These are phyloP conservation scores for Aspergillus tamarii DNA, from an alignment of 2,329 filamentous ascomycete genomes.

Conservation along the genomic window DNA sequence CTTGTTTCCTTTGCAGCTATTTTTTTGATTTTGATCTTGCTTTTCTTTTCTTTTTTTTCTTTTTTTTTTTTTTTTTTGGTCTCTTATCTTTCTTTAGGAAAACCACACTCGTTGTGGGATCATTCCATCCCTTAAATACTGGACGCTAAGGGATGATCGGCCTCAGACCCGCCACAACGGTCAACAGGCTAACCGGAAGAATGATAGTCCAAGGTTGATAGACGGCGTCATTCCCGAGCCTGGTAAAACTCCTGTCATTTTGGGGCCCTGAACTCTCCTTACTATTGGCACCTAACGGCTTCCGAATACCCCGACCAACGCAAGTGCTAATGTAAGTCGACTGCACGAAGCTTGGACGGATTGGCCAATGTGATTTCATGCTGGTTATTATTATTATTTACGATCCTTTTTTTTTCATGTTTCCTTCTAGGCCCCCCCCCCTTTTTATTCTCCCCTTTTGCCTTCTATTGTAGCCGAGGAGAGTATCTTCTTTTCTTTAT, in stretches of 20 bases:
- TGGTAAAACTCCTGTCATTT: slow-evolving; percentile 6
- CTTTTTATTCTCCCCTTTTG: background rate
- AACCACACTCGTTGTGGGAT: background rate
- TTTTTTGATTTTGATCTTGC: background rate
- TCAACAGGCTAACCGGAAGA: background rate
- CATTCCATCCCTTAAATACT: background rate
- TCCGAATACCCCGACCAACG: slow-evolving; percentile 15
- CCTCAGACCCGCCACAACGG: slow-evolving; percentile 6
- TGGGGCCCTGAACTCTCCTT: slow-evolving; percentile 3
- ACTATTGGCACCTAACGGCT: slow-evolving; percentile 23
- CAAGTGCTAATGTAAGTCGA: slow-evolving; percentile 7
- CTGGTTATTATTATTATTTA: background rate
- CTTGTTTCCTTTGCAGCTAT: too few relatives aligned
- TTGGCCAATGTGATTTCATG: background rate
- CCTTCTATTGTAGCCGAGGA: background rate
- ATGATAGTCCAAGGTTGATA: background rate
- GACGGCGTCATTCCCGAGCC: slow-evolving; percentile 8
- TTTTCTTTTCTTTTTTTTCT: too few relatives aligned
- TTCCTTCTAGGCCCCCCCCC: too few relatives aligned
- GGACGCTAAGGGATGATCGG: background rate
- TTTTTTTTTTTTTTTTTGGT: too few relatives aligned
- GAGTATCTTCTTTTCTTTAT: background rate
- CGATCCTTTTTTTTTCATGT: background rate
- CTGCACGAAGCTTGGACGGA: slow-evolving; percentile 1
- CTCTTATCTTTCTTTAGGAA: too few relatives aligned